phyloP scores from a whole-genome alignment of 805 yeast species.

The Kluyveromyces aestuarii region DNA sequence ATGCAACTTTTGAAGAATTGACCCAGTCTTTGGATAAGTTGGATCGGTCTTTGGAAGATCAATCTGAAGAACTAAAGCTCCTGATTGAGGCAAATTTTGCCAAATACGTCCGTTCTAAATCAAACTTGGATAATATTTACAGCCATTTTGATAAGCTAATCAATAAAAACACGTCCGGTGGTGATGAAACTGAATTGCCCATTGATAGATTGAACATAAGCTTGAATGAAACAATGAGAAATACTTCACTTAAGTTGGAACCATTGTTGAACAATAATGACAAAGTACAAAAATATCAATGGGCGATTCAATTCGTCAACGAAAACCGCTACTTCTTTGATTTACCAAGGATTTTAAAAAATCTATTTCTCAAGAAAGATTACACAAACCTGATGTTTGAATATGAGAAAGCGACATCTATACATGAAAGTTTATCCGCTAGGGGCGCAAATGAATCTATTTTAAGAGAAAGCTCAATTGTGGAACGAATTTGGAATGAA shows the following conservation, averaged over 20 bases:
- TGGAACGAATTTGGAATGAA: constrained; percentile 46
- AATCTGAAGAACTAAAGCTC: constrained; percentile 40
- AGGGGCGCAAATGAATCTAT: constrained; percentile 8
- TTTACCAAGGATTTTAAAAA: constrained; percentile 41
- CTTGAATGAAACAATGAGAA: constrained; percentile 41
- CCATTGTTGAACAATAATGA: constrained; percentile 48
- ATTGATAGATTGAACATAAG: constrained; percentile 32
- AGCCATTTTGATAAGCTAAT: constrained; percentile 35
- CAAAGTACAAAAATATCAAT: constrained; percentile 39
- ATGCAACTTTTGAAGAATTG: constrained; percentile 45
- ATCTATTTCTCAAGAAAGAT: constrained; percentile 39
- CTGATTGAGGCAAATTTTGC: constrained; percentile 53
- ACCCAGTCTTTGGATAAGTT: constrained; percentile 38
- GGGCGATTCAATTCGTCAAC: constrained; percentile 43
- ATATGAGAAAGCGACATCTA: constrained; percentile 42
- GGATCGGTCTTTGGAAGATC: constrained; percentile 40
- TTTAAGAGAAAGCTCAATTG: constrained; percentile 30
- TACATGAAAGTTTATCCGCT: constrained; percentile 11
- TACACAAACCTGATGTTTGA: constrained; percentile 50
- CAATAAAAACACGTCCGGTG: constrained; percentile 11
- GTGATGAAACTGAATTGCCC: constrained; percentile 27
- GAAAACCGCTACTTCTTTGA: constrained; percentile 46
- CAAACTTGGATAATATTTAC: constrained; percentile 52
- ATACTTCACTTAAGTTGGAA: constrained; percentile 44
- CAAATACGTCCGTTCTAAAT: constrained; percentile 55